phyloP scores from a whole-genome alignment of 116 monocot species.

The Cymodocea nodosa region DNA sequence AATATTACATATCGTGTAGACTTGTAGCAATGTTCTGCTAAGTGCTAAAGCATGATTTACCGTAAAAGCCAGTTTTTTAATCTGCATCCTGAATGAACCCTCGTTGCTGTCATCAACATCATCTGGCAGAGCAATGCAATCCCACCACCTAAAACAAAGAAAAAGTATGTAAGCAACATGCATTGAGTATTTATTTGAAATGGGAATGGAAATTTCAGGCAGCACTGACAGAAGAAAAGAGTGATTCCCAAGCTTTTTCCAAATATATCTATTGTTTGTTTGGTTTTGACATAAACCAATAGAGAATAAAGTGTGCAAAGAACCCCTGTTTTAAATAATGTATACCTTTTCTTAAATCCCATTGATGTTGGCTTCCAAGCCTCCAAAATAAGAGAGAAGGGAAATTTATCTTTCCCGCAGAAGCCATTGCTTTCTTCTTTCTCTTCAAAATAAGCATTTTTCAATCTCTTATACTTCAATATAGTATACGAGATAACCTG shows the following conservation, averaged over 20 bases:
- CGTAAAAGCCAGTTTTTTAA: constrained; percentile 58
- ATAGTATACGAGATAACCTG: constrained; percentile 69
- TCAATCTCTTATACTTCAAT: constrained; percentile 59
- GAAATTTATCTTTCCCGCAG: constrained; percentile 15
- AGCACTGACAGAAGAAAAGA: not conserved
- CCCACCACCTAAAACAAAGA: constrained; percentile 84
- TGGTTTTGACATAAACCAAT: not conserved
- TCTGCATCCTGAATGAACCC: constrained; percentile 62
- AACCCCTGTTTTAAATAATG: not conserved
- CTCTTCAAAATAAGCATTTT: constrained; percentile 17
- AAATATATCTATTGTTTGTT: too few relatives aligned
- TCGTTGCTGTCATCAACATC: constrained; percentile 59
- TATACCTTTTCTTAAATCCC: constrained; percentile 80
- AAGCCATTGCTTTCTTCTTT: constrained; percentile 8
- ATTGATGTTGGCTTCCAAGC: constrained; percentile 82
- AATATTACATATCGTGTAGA: too few relatives aligned
- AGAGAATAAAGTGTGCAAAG: not conserved
- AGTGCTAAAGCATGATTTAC: constrained; percentile 24
- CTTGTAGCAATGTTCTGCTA: too few relatives aligned
- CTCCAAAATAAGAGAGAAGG: constrained; percentile 58
- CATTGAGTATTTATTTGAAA: not conserved
- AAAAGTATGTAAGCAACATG: not conserved
- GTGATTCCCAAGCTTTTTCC: too few relatives aligned
- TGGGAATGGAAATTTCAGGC: not conserved
- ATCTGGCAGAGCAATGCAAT: constrained; percentile 81